phyloP scores from a whole-genome alignment of 2,329 filamentous ascomycete genomes.

The Fusarium buxicola region DNA sequence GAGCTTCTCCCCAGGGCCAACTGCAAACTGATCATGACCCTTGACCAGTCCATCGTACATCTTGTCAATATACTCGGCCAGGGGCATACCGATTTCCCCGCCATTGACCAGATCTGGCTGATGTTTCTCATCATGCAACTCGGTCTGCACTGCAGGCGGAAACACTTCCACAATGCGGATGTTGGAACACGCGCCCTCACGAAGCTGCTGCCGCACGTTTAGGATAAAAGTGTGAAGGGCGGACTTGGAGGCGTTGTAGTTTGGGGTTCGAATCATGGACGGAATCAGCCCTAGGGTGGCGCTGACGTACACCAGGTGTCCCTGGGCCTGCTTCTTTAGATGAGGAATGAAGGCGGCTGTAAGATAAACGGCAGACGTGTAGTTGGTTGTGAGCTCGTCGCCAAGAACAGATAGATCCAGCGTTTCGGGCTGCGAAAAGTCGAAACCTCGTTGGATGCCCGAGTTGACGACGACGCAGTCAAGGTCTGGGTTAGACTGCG shows the following conservation, averaged over 20 bases:
- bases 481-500: conserved; percentile 32
- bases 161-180: conserved; percentile 46
- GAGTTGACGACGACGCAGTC: conserved; percentile 68
- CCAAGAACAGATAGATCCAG: conserved; percentile 48
- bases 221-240: conserved; percentile 45
- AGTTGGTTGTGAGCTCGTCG: conserved; percentile 43
- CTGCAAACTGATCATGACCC: conserved; percentile 43
- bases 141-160: conserved; percentile 47
- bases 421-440: conserved; percentile 40
- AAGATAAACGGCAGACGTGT: conserved; percentile 44
- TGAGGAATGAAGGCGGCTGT: conserved; percentile 47
- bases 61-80: conserved; percentile 57
- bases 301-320: conserved; percentile 42
- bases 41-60: conserved; percentile 39
- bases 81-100: conserved; percentile 51
- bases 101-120: conserved; percentile 44
- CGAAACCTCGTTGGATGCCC: conserved; percentile 61
- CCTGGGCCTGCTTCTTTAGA: conserved; percentile 26
- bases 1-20: conserved; percentile 37
- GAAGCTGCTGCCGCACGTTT: conserved; percentile 38
- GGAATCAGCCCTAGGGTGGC: conserved; percentile 41
- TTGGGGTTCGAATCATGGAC: conserved; percentile 40
- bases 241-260: conserved; percentile 47
- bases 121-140: conserved; percentile 44
- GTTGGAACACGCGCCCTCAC: conserved; percentile 10